Evolutionary conservation across 441 rosid species (phyloP), one percentile per base, ranked within the genome.

Genomic region (Daphne laureola): DNA sequence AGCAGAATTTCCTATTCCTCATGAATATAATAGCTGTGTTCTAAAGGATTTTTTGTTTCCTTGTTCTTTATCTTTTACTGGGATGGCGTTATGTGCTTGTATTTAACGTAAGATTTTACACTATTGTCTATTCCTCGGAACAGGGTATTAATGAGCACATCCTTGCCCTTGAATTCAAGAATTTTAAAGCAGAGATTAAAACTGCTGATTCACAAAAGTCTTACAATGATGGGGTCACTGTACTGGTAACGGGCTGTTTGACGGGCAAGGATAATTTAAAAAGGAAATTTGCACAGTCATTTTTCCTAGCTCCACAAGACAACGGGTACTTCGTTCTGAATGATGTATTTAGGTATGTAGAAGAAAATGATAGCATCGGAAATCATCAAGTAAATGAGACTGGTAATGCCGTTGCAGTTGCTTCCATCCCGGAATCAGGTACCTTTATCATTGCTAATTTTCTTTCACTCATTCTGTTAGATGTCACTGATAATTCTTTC

Each of bases 301-400:
- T 83, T 66, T 83, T 83, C 62, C 86, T 83, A 36, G 90, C 90
- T 58, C 84, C 86, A 11, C 86, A 80, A 50, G 80, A 80, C 67
- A 73, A 64, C 58, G 90, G 86, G 13, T 83, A 73, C 61, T 83
- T 75, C 63, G 86, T 83, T 52, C 67, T 80, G 53, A 80, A 80
- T 57, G 90, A 83, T 65, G 76, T 78, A 44, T 78, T 83, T 66
- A 75, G 86, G 67, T 83, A 61, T 53, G 70, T 80, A 17, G 75
- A 74, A 8, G 82, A 78, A n/a, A 42, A 45, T 49, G 75, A 73
- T 61, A 59, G 62, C 16, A 50, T 62, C 50, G 82, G 78, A 61
- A 67, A 64, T 45, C 50, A 54, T 46, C 38, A 64, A 35, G 67
- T 46, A 42, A 61, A 52, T 56, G 75, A 58, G 17, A 54, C 49